These are phyloP conservation scores for Craterostigma plantagineum DNA, from an alignment of 257 asterid species.

Conservation along the genomic window DNA sequence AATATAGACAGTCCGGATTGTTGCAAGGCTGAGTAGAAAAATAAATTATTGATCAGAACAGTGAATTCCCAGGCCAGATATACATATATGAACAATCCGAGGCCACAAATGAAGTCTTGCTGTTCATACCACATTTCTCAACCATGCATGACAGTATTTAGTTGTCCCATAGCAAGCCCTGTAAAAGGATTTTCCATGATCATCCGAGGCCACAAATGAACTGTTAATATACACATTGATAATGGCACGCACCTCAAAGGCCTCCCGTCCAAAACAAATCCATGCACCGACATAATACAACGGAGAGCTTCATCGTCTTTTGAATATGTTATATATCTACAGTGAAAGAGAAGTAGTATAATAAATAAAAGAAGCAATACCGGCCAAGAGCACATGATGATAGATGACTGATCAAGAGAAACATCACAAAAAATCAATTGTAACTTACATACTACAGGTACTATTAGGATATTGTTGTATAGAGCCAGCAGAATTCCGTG, in stretches of 20 bases:
- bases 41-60: no score
- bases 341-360: not conserved
- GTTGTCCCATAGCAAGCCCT: slow-evolving; percentile 81
- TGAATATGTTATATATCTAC: slow-evolving; percentile 78
- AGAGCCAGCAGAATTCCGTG: slow-evolving; percentile 81
- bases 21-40: slow-evolving; percentile 59
- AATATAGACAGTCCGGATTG: slow-evolving; percentile 77
- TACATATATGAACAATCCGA: no score
- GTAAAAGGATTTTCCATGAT: slow-evolving; percentile 17
- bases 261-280: slow-evolving; percentile 65
- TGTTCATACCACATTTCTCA: slow-evolving; percentile 47
- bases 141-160: slow-evolving; percentile 58
- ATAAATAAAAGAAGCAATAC: not conserved
- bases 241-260: slow-evolving; percentile 40
- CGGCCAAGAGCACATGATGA: not conserved
- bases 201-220: slow-evolving; percentile 7
- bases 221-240: not conserved
- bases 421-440: slow-evolving; percentile 4
- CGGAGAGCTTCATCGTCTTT: slow-evolving; percentile 90
- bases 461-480: slow-evolving; percentile 80
- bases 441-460: slow-evolving; percentile 91
- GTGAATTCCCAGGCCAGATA: no score
- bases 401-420: not conserved
- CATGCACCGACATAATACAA: slow-evolving; percentile 88
- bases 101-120: no score